phyloP scores from a whole-genome alignment of 2,329 filamentous ascomycete species.

The Aureobasidium mangrovei region DNA sequence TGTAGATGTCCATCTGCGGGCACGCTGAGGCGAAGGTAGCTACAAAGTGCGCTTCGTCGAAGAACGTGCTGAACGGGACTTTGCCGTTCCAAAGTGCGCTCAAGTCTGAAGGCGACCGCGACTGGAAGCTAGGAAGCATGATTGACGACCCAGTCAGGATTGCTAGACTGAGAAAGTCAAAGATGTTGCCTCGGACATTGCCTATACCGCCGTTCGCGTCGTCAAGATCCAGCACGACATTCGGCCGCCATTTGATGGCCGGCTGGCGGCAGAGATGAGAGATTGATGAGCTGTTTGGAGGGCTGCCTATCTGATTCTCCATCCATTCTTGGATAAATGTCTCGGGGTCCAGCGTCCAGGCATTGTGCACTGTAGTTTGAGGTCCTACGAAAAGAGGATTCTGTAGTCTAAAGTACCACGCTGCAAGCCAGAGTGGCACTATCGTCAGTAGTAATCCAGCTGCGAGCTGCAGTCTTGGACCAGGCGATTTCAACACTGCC shows the following conservation, averaged over 20 bases:
- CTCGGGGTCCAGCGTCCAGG: constrained; percentile 4
- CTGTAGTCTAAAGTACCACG: constrained; percentile 1
- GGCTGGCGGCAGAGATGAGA: constrained; percentile 26
- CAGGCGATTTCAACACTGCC: neutral
- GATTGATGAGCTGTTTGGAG: constrained; percentile 21
- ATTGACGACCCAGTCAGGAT: constrained; percentile 41
- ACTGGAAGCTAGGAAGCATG: constrained; percentile 17
- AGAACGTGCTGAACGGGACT: constrained; percentile 20
- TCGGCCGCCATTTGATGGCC: constrained; percentile 32
- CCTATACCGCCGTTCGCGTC: constrained; percentile 37
- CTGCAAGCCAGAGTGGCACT: constrained; percentile 2
- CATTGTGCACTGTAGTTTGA: neutral
- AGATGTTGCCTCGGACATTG: constrained; percentile 37
- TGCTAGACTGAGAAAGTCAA: constrained; percentile 39
- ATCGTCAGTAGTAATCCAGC: neutral
- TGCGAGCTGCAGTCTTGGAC: neutral
- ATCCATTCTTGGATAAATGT: constrained; percentile 24
- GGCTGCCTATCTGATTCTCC: constrained; percentile 18
- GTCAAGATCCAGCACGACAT: constrained; percentile 37
- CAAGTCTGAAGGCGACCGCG: constrained; percentile 16
- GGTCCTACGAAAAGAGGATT: constrained; percentile 5
- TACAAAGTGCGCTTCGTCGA: constrained; percentile 25
- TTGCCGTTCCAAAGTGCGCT: constrained; percentile 21
- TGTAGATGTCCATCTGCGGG: constrained; percentile 23
- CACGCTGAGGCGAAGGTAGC: constrained; percentile 18